Evolutionary conservation across 2,329 filamentous ascomycete genomes (phyloP).

Genomic region (Keithomyces neogunnii): DNA sequence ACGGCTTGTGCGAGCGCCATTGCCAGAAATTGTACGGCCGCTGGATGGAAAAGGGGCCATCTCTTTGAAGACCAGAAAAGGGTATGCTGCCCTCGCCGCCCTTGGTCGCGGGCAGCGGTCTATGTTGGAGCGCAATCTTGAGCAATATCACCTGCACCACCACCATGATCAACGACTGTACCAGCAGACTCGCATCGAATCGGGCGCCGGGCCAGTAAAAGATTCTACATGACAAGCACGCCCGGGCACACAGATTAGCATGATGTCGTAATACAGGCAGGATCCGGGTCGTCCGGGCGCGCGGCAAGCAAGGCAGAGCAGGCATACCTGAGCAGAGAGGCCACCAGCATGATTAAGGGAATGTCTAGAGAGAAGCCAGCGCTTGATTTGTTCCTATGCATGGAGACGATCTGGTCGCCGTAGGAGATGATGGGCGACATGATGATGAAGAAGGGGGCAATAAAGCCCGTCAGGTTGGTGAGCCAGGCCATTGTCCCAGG

Average conservation of each 20-base stretch:
- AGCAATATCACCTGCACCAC: conserved; percentile 53
- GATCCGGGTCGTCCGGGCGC: conserved; percentile 9
- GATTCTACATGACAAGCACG: conserved; percentile 34
- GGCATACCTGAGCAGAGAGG: conserved; percentile 53
- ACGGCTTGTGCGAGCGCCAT: conserved; percentile 65
- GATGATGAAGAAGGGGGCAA: conserved; percentile 56
- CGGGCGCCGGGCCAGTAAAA: conserved; percentile 62
- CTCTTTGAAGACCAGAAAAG: conserved; percentile 45
- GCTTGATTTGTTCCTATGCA: conserved; percentile 55
- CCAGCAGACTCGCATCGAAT: conserved; percentile 54
- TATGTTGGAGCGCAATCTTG: conserved; percentile 60
- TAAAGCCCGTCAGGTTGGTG: conserved; percentile 41
- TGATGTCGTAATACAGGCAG: too few relatives aligned
- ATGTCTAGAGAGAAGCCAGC: conserved; percentile 64
- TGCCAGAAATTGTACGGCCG: conserved; percentile 77
- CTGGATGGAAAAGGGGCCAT: conserved; percentile 28
- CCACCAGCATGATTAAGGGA: conserved; percentile 63
- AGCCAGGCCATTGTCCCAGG: conserved; percentile 32
- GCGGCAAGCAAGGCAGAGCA: neutral
- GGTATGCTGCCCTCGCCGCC: conserved; percentile 53
- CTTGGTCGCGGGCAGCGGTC: conserved; percentile 50
- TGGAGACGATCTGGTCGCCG: conserved; percentile 56
- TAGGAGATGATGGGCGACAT: conserved; percentile 57
- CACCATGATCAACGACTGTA: conserved; percentile 60
- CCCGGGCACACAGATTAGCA: neutral